Percentiles rank a stretch among this genome's conserved stretches.
Conservation (phyloP, 2,329 filamentous ascomycete genomes). For the Fusarium agapanthi region DNA sequence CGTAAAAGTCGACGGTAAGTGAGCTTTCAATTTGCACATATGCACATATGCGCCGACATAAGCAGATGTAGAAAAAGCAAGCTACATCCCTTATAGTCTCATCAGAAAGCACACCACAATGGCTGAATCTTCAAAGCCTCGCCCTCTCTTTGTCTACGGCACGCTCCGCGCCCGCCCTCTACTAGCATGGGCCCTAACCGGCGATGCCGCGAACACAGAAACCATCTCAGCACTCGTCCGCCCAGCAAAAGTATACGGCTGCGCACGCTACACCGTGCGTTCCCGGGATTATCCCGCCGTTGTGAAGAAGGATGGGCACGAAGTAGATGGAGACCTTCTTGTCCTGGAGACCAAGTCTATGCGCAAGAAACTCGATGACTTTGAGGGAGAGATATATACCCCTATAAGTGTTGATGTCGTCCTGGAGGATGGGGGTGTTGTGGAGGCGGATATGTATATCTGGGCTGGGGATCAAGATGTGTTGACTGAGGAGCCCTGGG, state of each 20-base stretch:
- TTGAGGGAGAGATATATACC: slow-evolving; percentile 43
- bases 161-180: neutral
- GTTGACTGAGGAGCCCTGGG: slow-evolving; percentile 36
- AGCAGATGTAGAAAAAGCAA: no score
- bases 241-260: slow-evolving; percentile 26
- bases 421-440: slow-evolving; percentile 11
- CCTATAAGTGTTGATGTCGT: slow-evolving; percentile 6
- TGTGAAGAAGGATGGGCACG: neutral
- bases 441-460: slow-evolving; percentile 46
- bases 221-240: neutral
- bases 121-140: neutral
- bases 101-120: neutral
- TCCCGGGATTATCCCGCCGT: slow-evolving; percentile 41
- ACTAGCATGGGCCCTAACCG: slow-evolving; percentile 43
- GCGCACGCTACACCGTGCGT: slow-evolving; percentile 10
- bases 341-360: slow-evolving; percentile 34
- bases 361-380: slow-evolving; percentile 46
- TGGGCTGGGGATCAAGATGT: slow-evolving; percentile 36
- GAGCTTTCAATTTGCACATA: no score
- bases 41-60: no score
- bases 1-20: no score
- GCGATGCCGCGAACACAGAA: slow-evolving; percentile 34
- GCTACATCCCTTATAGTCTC: neutral
- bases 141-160: neutral
- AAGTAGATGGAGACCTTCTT: slow-evolving; percentile 41